Evolutionary conservation across 139 green algal species (phyloP).

Genomic region (Chlorella vulgaris): DNA sequence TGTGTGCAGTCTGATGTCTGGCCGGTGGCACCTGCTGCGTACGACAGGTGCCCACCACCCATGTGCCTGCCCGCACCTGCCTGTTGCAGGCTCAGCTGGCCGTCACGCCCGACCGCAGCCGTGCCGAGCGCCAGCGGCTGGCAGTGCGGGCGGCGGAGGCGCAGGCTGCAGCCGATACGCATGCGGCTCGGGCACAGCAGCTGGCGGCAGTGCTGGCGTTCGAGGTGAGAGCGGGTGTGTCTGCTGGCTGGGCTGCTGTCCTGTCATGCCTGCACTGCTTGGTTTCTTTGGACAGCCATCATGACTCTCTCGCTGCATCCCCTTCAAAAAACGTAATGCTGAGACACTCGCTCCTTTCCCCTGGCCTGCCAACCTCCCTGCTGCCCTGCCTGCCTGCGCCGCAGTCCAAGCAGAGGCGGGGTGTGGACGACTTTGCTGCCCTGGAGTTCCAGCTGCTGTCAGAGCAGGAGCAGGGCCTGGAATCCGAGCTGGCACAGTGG

Average conservation of each 20-base stretch:
- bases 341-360: no score
- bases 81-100: no score
- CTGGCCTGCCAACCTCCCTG: no score
- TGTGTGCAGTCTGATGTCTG: no score
- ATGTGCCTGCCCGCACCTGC: no score
- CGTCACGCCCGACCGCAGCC: constrained; percentile 9
- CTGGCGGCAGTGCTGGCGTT: constrained; percentile 6
- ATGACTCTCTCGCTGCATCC: not conserved
- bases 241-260: not conserved
- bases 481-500: not conserved
- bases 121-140: constrained; percentile 16
- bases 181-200: not conserved
- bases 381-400: not conserved
- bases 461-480: not conserved
- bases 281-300: not conserved
- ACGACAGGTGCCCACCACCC: no score
- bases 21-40: no score
- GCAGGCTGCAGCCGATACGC: not conserved
- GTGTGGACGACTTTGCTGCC: constrained; percentile 5
- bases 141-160: not conserved
- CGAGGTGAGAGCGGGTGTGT: no score
- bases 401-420: not conserved
- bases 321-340: no score
- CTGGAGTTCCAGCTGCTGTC: constrained; percentile 5
- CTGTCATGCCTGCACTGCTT: not conserved